phyloP scores from a whole-genome alignment of 2,329 filamentous ascomycete genomes.

The Hypomyces rosellus region DNA sequence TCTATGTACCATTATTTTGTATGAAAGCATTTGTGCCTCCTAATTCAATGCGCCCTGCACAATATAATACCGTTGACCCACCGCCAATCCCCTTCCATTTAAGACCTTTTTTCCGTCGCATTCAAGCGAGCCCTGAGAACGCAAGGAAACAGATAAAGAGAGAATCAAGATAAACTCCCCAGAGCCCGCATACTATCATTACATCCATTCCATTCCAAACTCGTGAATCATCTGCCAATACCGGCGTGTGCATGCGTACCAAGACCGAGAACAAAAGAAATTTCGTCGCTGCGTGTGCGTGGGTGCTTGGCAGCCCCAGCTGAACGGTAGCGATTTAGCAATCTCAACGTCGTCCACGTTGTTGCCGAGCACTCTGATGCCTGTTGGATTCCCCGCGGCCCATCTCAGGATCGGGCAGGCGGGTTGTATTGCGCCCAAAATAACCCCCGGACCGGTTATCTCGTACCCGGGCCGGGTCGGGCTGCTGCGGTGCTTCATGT shows the following conservation, averaged over 20 bases:
- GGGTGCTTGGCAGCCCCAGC: too few relatives aligned
- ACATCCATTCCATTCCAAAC: not conserved
- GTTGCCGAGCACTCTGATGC: constrained; percentile 1
- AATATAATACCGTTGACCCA: too few relatives aligned
- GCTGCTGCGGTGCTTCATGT: constrained; percentile 16
- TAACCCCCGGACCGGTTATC: constrained; percentile 18
- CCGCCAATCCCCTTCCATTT: too few relatives aligned
- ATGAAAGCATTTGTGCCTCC: too few relatives aligned
- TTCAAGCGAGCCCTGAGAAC: not conserved
- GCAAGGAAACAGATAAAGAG: not conserved
- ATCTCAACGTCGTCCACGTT: constrained; percentile 2
- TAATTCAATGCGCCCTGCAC: too few relatives aligned
- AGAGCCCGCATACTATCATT: too few relatives aligned
- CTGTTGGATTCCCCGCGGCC: constrained; percentile 15
- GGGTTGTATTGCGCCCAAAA: constrained; percentile 24
- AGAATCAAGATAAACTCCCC: not conserved
- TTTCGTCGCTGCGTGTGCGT: too few relatives aligned
- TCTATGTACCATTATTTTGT: too few relatives aligned
- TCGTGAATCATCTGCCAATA: not conserved
- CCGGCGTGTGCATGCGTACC: not conserved
- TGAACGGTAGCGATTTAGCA: not conserved
- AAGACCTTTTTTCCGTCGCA: too few relatives aligned
- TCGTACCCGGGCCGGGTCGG: constrained; percentile 23
- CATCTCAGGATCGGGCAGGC: constrained; percentile 25
- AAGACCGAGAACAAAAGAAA: too few relatives aligned